Evolutionary conservation across 2,329 filamentous ascomycete genomes (phyloP).

Genomic region (Trichoderma sp.): DNA sequence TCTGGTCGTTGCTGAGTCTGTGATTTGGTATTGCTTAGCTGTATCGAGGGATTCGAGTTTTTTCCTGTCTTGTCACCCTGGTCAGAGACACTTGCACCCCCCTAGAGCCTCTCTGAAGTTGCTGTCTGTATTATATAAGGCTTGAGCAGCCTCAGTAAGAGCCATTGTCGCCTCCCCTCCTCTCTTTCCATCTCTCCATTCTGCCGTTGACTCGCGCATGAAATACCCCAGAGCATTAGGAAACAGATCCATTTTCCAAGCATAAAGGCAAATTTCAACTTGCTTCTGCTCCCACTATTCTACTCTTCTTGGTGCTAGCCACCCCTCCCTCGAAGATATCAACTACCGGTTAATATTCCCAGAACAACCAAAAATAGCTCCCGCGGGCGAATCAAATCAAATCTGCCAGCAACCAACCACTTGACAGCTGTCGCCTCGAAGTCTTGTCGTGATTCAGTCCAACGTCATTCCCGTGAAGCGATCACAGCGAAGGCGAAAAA

Average conservation of each 20-base stretch:
- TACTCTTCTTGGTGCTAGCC: neutral
- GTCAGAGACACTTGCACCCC: neutral
- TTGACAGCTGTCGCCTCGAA: neutral
- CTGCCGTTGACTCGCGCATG: neutral
- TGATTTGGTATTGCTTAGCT: neutral
- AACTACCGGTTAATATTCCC: neutral
- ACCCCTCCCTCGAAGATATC: slow-evolving; percentile 2
- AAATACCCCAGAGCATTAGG: neutral
- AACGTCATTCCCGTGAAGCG: slow-evolving; percentile 11
- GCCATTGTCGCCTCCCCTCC: neutral
- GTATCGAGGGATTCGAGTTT: neutral
- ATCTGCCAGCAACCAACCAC: neutral
- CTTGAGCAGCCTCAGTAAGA: slow-evolving; percentile 2
- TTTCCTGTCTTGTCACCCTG: neutral
- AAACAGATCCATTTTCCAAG: neutral
- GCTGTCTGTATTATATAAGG: slow-evolving; percentile 2
- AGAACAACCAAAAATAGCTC: neutral
- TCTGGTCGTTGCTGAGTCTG: neutral
- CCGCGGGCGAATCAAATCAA: neutral
- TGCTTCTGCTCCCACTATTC: neutral
- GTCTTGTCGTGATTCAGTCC: slow-evolving; percentile 9
- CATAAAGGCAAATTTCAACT: neutral
- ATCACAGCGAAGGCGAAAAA: slow-evolving; percentile 6
- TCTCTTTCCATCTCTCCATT: neutral
- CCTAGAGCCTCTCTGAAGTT: neutral